phyloP scores from a whole-genome alignment of 1,284 basidiomycete species.

The Ganoderma boninense region DNA sequence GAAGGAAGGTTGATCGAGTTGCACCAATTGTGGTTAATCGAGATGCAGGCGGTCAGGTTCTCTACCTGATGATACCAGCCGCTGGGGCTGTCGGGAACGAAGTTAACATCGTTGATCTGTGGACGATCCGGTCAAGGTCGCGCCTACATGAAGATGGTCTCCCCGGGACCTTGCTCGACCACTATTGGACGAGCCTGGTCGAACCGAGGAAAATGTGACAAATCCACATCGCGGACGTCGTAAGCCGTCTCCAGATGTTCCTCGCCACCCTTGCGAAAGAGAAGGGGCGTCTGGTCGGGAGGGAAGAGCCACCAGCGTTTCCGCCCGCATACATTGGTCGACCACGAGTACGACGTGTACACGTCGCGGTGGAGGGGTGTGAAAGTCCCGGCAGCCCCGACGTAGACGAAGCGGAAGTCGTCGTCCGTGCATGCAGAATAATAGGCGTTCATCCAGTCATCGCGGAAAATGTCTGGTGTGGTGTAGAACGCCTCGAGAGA shows the following conservation, averaged over 20 bases:
- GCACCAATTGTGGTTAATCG: slow-evolving; percentile 47
- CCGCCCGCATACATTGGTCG: slow-evolving; percentile 42
- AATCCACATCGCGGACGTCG: slow-evolving; percentile 40
- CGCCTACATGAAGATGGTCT: slow-evolving; percentile 44
- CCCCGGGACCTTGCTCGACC: slow-evolving; percentile 40
- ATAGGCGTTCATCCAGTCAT: slow-evolving; percentile 46
- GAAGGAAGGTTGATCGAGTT: slow-evolving; percentile 42
- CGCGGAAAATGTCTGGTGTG: slow-evolving; percentile 41
- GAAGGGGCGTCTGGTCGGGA: slow-evolving; percentile 38
- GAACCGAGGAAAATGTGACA: slow-evolving; percentile 31
- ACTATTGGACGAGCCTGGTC: slow-evolving; percentile 34
- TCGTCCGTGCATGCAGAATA: slow-evolving; percentile 41
- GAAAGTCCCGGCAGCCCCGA: slow-evolving; percentile 40
- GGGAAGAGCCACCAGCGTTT: slow-evolving; percentile 46
- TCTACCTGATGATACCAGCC: slow-evolving; percentile 46
- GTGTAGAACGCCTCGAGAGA: slow-evolving; percentile 34
- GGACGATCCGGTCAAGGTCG: neutral
- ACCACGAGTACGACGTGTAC: slow-evolving; percentile 46
- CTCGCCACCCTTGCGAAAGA: slow-evolving; percentile 36
- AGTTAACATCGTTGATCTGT: neutral
- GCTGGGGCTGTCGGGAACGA: slow-evolving; percentile 34
- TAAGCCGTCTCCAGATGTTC: slow-evolving; percentile 34
- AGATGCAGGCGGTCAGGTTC: slow-evolving; percentile 43
- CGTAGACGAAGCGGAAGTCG: slow-evolving; percentile 45
- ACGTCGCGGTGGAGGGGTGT: slow-evolving; percentile 45